phyloP scores from a whole-genome alignment of 768 basidiomycete species.

The Amanita pseudoporphyria region DNA sequence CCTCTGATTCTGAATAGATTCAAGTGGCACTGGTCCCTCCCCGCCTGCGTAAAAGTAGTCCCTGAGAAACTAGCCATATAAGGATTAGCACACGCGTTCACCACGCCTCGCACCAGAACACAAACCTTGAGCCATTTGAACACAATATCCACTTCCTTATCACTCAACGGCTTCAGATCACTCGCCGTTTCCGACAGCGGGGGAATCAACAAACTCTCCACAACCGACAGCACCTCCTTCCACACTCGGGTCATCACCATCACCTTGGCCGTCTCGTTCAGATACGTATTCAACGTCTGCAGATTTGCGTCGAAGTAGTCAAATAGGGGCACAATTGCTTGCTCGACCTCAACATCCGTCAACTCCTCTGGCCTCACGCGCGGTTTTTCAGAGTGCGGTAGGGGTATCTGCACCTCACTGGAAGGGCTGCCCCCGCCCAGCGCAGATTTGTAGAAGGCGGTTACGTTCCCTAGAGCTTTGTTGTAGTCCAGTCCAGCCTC shows the following conservation, averaged over 20 bases:
- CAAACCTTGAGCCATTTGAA: slow-evolving; percentile 93
- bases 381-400: slow-evolving; percentile 66
- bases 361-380: slow-evolving; percentile 72
- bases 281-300: slow-evolving; percentile 80
- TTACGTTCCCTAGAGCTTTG: slow-evolving; percentile 77
- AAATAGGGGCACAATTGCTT: slow-evolving; percentile 83
- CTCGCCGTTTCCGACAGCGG: slow-evolving; percentile 78
- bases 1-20: slow-evolving; percentile 85
- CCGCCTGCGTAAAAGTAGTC: slow-evolving; percentile 95
- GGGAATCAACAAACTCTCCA: slow-evolving; percentile 87
- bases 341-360: slow-evolving; percentile 90
- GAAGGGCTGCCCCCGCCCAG: slow-evolving; percentile 41
- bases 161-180: slow-evolving; percentile 85
- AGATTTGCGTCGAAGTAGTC: slow-evolving; percentile 96
- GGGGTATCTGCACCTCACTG: slow-evolving; percentile 68
- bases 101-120: neutral
- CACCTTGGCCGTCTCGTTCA: slow-evolving; percentile 78
- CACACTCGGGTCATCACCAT: slow-evolving; percentile 90
- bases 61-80: slow-evolving; percentile 59
- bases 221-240: slow-evolving; percentile 86
- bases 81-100: neutral
- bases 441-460: slow-evolving; percentile 74
- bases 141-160: slow-evolving; percentile 98
- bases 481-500: slow-evolving; percentile 69
- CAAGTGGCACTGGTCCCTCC: slow-evolving; percentile 82